phyloP scores from a whole-genome alignment of 192 early-diverging fungal species.

The Rhizoclosmatium sp. region DNA sequence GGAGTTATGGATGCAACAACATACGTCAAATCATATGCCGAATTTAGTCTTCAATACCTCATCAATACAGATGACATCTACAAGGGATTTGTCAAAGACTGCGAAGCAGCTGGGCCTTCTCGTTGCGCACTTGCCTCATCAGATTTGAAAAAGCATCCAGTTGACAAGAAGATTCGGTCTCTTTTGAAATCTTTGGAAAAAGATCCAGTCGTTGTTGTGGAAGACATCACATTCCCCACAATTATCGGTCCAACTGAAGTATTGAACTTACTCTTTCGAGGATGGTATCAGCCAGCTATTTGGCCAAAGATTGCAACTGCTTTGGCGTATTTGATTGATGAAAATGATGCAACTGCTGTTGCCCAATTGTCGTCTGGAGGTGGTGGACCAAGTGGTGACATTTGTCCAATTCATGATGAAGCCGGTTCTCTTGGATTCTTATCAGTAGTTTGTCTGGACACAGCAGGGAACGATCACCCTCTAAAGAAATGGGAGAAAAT shows the following conservation, averaged over 20 bases:
- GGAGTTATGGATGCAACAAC: conserved; percentile 47
- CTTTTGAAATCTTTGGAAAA: not conserved
- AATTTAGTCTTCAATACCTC: not conserved
- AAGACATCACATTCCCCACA: not conserved
- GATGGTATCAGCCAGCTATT: not conserved
- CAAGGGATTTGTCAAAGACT: conserved; percentile 41
- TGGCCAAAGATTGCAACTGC: conserved; percentile 13
- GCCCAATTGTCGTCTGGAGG: not conserved
- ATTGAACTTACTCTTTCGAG: conserved; percentile 4
- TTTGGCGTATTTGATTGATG: not conserved
- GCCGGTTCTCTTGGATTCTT: not conserved
- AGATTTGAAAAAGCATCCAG: not conserved
- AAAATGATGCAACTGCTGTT: not conserved
- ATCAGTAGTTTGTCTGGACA: not conserved
- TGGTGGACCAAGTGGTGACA: not conserved
- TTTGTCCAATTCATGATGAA: not conserved
- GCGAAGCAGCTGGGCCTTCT: conserved; percentile 43
- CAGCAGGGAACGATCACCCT: not conserved
- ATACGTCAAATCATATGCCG: conserved; percentile 3
- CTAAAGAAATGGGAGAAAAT: not conserved
- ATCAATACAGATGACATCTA: conserved; percentile 25
- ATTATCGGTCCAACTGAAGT: not conserved
- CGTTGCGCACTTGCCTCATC: conserved; percentile 43
- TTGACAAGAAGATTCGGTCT: not conserved
- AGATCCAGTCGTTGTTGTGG: not conserved